Conservation (phyloP, 2,329 filamentous ascomycete species). For the Nothomitra cinnamomea region DNA sequence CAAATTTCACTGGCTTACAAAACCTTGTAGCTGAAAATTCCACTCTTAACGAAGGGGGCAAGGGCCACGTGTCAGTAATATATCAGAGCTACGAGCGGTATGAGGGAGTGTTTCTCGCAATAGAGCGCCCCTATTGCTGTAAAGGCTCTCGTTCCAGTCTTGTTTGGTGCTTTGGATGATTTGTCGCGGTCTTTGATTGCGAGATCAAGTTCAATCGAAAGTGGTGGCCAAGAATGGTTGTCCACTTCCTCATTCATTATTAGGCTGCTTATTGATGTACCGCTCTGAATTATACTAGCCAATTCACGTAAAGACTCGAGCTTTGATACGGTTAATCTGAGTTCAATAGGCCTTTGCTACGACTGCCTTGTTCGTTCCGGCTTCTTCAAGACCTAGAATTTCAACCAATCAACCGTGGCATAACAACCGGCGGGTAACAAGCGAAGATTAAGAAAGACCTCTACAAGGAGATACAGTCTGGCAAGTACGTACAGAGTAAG, state of each 20-base stretch:
- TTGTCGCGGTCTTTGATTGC: constrained; percentile 7
- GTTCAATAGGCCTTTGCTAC: constrained; percentile 9
- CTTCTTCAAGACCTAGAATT: no score
- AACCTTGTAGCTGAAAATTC: no score
- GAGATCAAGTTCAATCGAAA: constrained; percentile 14
- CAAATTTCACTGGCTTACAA: no score
- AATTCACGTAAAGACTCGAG: constrained; percentile 6
- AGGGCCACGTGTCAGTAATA: no score
- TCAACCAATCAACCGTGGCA: no score
- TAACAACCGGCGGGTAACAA: no score
- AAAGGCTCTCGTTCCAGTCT: constrained; percentile 10
- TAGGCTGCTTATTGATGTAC: constrained; percentile 15
- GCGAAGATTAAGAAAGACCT: no score
- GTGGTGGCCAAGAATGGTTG: constrained; percentile 8
- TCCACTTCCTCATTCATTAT: constrained; percentile 12
- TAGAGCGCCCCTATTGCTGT: constrained; percentile 8
- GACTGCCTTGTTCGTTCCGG: no score
- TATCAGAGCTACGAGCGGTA: no score
- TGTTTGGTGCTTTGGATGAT: constrained; percentile 8
- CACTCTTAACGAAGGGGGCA: no score
- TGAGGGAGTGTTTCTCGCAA: constrained; percentile 7
- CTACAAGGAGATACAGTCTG: no score
- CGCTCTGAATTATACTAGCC: constrained; percentile 13
- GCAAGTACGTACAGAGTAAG: no score
- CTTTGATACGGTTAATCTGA: constrained; percentile 9